Base-by-base conservation (phyloP, 2,329 filamentous ascomycete genomes). In the Diplocarpon mali region DNA sequence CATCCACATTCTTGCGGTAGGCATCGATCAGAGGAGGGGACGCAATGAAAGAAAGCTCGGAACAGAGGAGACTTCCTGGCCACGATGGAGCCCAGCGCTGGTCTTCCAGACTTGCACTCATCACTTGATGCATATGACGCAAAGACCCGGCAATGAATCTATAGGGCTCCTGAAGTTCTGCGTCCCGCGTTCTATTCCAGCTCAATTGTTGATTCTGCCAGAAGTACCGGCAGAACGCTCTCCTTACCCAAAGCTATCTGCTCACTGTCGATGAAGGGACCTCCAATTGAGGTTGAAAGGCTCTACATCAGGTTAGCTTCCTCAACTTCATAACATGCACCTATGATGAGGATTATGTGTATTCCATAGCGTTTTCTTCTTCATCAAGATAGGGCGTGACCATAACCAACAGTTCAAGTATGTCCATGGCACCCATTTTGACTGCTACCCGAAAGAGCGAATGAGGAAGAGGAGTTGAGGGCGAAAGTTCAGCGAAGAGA, bases 221-320 rank as follows among this genome's bases (percentile, higher is more conserved):
- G 17, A 28, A 16, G 13, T 8, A 42, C 2, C 2, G 14, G 24
- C 16, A 42, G 16, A 20, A 20, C 20, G 35, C 40, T 32, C 13
- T 27, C 11, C 12, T 42, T 24, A 30, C 35, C 40, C 15, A 32
- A 30, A 14, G 20, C 40, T 15, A 30, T n/a, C n/a, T 34, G 20
- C 20, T 24, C 20, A 24, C 3, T 24, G 20, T 24, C 20, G 20
- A 35, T 17, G 9, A 17, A 11, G 34, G 16, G 9, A 5, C 11
- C 34, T 15, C 34, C 34, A 35, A 35, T 9, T 5, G 16, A 14
- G 10, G 34, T 59, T 64, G 58, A 69, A 68, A 62, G n/a, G 83
- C 32, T 12, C 30, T 29, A 41, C 38, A 24, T 2, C 34, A 5
- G 28, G 31, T 8, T 34, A 2, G 13, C 38, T 32, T 34, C 14